Conservation (phyloP, 2,329 filamentous ascomycete genomes). For the Iodosphaeria phyllophila region DNA sequence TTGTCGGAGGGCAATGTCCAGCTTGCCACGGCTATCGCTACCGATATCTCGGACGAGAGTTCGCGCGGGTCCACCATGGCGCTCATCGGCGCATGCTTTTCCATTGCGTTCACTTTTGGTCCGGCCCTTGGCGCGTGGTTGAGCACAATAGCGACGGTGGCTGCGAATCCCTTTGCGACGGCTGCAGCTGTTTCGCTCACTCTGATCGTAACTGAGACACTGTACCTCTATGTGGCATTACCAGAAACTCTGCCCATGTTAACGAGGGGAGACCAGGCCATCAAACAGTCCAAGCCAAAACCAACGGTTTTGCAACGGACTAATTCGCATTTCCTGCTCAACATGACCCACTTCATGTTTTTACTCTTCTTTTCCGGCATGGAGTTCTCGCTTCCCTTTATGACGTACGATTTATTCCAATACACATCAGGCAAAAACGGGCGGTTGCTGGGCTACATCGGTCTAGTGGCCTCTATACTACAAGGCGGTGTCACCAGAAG, state of each 20-base stretch:
- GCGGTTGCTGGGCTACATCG: conserved; percentile 73
- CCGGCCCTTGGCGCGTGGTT: conserved; percentile 81
- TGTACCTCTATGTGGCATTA: conserved; percentile 68
- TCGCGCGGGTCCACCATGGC: conserved; percentile 87
- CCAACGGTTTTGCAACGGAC: no score
- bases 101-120: conserved; percentile 90
- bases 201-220: conserved; percentile 70
- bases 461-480: conserved; percentile 75
- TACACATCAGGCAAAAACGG: conserved; percentile 70
- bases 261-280: conserved; percentile 14
- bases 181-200: conserved; percentile 76
- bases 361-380: conserved; percentile 95
- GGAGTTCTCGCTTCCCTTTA: conserved; percentile 94
- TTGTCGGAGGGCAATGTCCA: conserved; percentile 95
- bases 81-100: conserved; percentile 89
- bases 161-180: conserved; percentile 82
- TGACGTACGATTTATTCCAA: conserved; percentile 86
- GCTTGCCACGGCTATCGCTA: conserved; percentile 86
- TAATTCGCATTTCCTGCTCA: conserved; percentile 70
- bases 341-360: conserved; percentile 74
- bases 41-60: conserved; percentile 77
- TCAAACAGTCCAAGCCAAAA: no score
- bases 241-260: conserved; percentile 68
- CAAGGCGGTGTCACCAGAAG: conserved; percentile 84
- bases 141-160: conserved; percentile 56